Conservation (phyloP, 306 rosid genomes). For the Prunus salicina region DNA sequence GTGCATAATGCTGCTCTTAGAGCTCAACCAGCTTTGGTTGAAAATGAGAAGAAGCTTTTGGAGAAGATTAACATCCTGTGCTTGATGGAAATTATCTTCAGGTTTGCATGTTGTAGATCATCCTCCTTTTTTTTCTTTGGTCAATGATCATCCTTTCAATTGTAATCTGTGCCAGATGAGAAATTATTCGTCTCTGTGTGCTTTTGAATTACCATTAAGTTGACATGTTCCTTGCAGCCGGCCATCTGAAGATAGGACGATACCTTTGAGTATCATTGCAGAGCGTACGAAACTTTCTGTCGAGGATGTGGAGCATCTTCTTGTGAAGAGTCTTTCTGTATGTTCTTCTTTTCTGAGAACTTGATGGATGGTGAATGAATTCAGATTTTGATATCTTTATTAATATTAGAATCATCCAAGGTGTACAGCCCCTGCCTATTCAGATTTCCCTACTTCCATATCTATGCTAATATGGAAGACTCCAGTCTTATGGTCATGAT, state of each 20-base stretch:
- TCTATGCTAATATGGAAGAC: background rate
- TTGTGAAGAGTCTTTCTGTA: conserved; percentile 97
- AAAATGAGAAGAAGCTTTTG: conserved; percentile 79
- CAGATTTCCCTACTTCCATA: background rate
- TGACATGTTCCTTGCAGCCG: conserved; percentile 62
- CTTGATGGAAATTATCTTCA: conserved; percentile 98
- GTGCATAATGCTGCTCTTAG: conserved; percentile 89
- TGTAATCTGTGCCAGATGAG: background rate
- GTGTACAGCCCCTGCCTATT: background rate
- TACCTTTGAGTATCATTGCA: conserved; percentile 84
- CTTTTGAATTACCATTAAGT: background rate
- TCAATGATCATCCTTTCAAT: background rate
- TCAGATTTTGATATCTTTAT: background rate
- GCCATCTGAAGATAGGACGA: conserved; percentile 92
- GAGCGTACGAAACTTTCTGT: conserved; percentile 93
- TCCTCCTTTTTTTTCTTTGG: background rate
- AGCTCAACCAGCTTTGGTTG: conserved; percentile 93
- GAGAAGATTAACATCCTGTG: conserved; percentile 98
- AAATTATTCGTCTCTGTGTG: background rate
- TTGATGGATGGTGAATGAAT: background rate
- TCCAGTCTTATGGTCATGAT: background rate
- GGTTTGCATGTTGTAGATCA: conserved; percentile 40
- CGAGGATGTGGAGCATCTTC: conserved; percentile 97
- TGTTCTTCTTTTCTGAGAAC: conserved; percentile 29
- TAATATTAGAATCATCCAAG: background rate